These are phyloP conservation scores for Hemileia vastatrix DNA, from an alignment of 1,284 basidiomycete species.

Conservation along the genomic window DNA sequence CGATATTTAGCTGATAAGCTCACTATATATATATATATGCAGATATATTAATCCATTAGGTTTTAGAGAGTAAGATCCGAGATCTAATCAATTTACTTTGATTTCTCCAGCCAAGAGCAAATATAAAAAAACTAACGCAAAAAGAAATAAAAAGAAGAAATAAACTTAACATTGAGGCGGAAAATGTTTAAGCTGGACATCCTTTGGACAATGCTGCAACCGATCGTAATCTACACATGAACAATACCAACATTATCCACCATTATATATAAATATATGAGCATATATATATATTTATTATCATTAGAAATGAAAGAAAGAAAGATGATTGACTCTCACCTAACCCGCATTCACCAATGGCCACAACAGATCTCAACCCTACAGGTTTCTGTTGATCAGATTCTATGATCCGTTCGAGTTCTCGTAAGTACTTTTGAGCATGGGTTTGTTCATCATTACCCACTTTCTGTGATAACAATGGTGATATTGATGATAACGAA, in stretches of 20 bases:
- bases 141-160: not conserved
- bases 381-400: conserved; percentile 3
- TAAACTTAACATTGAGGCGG: conserved; percentile 51
- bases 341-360: conserved; percentile 76
- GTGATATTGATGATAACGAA: too few relatives aligned
- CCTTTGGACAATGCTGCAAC: conserved; percentile 58
- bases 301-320: not conserved
- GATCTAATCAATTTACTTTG: not conserved
- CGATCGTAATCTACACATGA: conserved; percentile 85
- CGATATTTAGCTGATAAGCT: conserved; percentile 59
- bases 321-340: conserved; percentile 48
- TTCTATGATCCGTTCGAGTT: conserved; percentile 8
- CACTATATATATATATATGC: conserved; percentile 38
- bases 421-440: not conserved
- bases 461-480: too few relatives aligned
- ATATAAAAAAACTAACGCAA: not conserved
- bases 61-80: not conserved
- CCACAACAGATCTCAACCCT: conserved; percentile 53
- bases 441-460: not conserved
- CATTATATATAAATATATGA: too few relatives aligned
- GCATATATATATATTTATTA: too few relatives aligned
- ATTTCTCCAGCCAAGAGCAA: not conserved
- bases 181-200: conserved; percentile 61
- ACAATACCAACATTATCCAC: too few relatives aligned
- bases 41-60: not conserved